Base-by-base conservation (phyloP, 805 yeast genomes). In the Clavispora fructus region DNA sequence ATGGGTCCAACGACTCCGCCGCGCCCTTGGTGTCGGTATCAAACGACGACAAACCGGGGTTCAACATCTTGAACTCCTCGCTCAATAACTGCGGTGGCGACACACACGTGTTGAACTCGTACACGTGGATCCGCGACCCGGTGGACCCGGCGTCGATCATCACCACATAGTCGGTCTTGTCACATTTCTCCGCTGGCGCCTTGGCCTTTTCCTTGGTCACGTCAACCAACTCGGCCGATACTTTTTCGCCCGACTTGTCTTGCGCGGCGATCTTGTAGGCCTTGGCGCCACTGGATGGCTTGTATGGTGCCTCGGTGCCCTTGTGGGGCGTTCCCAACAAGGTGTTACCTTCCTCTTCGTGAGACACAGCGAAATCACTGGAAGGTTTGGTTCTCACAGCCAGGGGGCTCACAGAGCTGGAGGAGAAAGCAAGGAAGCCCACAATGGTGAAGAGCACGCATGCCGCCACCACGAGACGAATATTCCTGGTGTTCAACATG, bases 111-210 rank as follows among this genome's bases (percentile, higher is more conserved):
- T 89, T 87, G 70, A 94, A 94, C 57, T 86, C 82, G 68, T 95
- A 94, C 41, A 94, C 84, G 66, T 95, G 99, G 35, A 94, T 87
- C 65, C 99, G 83, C 13, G 97, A 90, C 29, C 99, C 99, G 13
- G 96, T 85, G 1, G 98, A 91, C 8, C 99, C 99, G 7, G 99
- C 99, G 71, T 94, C 99, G 46, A 94, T 74, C 97, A 94, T 90
- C 23, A 94, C 78, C 28, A 91, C 97, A 57, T 77, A 92, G 60
- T 86, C 85, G 31, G 78, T 67, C 40, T 69, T 64, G 19, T 64
- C 54, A 46, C 74, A 69, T 19, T 45, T 48, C 4, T n/a, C 39
- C 12, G 29, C 41, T 23, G 48, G 47, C 8, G 38, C 38, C 30
- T 40, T 40, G 16, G 45, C 17, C 14, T 42, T 14, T 26, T 32